Evolutionary conservation across 306 rosid genomes (phyloP).

Genomic region (Lathyrus oleraceus): DNA sequence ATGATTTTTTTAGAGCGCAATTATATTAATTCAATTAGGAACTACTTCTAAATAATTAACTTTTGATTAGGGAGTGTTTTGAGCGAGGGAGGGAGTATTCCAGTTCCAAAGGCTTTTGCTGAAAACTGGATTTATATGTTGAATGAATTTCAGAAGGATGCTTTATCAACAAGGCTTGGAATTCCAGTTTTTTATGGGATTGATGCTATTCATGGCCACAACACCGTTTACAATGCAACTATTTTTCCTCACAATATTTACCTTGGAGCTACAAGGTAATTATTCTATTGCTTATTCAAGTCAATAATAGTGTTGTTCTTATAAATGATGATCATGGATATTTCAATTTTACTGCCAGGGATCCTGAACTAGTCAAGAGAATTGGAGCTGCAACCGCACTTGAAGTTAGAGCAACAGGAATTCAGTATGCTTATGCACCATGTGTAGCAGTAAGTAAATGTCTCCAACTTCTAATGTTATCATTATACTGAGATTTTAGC

Average conservation of each 20-base stretch:
- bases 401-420: conserved; percentile 61
- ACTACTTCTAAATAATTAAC: neutral
- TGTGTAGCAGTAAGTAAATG: conserved; percentile 48
- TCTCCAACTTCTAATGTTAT: neutral
- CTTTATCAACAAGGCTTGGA: conserved; percentile 49
- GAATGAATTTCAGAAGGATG: conserved; percentile 53
- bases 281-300: conserved; percentile 4
- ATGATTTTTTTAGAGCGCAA: too few relatives aligned
- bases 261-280: conserved; percentile 55
- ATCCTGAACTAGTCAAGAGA: conserved; percentile 50
- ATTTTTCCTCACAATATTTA: conserved; percentile 56
- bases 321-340: neutral
- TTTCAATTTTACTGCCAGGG: conserved; percentile 38
- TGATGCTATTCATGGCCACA: conserved; percentile 59
- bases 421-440: conserved; percentile 51
- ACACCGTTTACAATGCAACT: conserved; percentile 47
- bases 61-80: conserved; percentile 52
- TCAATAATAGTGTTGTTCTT: neutral
- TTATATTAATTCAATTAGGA: neutral
- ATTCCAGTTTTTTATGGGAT: conserved; percentile 59
- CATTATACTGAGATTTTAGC: neutral
- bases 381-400: conserved; percentile 59
- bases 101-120: conserved; percentile 49
- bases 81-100: conserved; percentile 58
- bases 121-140: conserved; percentile 53